A percentile compares a stretch with the other conserved stretches of the same genome.
Conservation (phyloP, 139 green algal species). For the Chlamydomonas sphaeroides region DNA sequence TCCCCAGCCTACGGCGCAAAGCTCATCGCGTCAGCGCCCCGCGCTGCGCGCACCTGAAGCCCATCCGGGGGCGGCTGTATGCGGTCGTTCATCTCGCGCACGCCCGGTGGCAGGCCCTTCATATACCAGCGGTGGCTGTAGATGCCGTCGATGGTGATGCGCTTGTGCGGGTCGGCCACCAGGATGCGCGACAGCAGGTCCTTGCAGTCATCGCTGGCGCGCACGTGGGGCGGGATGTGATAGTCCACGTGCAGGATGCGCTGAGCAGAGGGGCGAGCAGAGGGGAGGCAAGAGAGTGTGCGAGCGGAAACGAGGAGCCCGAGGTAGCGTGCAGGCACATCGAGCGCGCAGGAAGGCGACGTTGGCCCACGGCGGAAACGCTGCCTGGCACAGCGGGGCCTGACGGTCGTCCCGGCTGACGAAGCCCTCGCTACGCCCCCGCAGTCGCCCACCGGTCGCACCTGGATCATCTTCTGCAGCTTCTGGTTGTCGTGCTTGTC, state of each 20-base stretch:
- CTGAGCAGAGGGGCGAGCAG: conserved; percentile 4
- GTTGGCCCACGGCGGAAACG: no score
- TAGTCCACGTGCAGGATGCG: conserved; percentile 89
- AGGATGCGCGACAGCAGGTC: conserved; percentile 80
- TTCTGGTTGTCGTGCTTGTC: conserved; percentile 86
- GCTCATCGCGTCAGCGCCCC: no score
- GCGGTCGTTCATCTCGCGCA: conserved; percentile 54
- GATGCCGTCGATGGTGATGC: conserved; percentile 81
- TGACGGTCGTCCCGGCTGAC: no score
- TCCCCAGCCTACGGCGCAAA: no score
- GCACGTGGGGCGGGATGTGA: conserved; percentile 70
- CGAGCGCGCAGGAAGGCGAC: no score
- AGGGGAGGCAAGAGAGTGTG: no score
- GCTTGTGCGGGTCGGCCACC: conserved; percentile 77
- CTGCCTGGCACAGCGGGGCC: no score
- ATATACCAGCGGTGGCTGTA: conserved; percentile 73
- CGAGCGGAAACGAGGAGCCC: no score
- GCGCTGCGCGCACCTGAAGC: conserved; percentile 48
- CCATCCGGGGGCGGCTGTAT: conserved; percentile 49
- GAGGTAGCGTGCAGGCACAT: no score
- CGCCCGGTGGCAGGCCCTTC: conserved; percentile 84
- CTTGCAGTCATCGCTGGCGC: conserved; percentile 71
- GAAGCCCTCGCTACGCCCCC: no score
- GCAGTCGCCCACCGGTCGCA: background rate
- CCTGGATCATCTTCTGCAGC: conserved; percentile 87